phyloP scores from a whole-genome alignment of 768 basidiomycete species.

The Dioszegia aurantiaca region DNA sequence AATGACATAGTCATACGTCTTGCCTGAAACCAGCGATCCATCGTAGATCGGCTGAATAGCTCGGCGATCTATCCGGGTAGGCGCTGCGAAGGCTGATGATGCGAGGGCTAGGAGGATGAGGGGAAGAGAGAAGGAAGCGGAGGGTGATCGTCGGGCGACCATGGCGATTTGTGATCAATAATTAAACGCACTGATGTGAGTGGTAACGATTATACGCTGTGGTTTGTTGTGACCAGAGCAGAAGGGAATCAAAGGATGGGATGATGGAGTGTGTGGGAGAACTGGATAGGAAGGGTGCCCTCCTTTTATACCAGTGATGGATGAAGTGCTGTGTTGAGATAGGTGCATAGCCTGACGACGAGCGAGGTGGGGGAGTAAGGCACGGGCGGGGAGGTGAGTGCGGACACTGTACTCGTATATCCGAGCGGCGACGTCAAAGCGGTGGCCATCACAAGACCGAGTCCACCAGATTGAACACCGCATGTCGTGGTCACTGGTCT shows the following conservation, averaged over 20 bases:
- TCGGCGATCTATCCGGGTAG: slow-evolving; percentile 7
- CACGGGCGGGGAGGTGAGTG: no score
- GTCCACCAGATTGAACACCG: no score
- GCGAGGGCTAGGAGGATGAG: slow-evolving; percentile 10
- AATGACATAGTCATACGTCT: slow-evolving; percentile 61
- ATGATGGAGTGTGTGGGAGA: no score
- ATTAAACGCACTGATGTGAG: no score
- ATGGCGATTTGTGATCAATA: neutral
- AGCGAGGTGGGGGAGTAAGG: neutral
- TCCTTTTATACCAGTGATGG: no score
- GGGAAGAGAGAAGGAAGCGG: neutral
- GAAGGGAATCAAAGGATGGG: no score
- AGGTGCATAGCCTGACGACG: neutral
- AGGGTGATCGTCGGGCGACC: neutral
- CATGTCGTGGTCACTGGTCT: no score
- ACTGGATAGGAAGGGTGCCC: no score
- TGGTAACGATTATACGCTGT: neutral
- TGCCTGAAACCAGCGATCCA: slow-evolving; percentile 26
- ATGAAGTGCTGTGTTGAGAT: no score
- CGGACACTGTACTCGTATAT: no score
- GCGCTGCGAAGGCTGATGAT: slow-evolving; percentile 15
- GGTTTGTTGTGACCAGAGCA: neutral
- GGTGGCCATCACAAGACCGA: no score
- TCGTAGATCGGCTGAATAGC: slow-evolving; percentile 25
- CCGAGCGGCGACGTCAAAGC: no score